Evolutionary conservation across 257 asterid genomes (phyloP).

Genomic region (Solanum pennellii): DNA sequence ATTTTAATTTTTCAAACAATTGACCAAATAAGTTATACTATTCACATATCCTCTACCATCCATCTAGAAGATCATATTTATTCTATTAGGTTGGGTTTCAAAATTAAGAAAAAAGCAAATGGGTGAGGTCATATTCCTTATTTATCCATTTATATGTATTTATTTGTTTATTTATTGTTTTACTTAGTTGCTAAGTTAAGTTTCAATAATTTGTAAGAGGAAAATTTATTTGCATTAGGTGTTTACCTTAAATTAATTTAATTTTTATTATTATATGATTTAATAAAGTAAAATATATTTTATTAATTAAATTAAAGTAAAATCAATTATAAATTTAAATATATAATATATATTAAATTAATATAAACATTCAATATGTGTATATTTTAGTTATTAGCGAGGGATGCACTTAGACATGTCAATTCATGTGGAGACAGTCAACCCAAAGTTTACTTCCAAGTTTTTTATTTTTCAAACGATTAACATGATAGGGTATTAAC

Average conservation of each 20-base stretch:
- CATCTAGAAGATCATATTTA: background rate
- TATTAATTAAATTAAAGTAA: too few species aligned
- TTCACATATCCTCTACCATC: background rate
- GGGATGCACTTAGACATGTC: background rate
- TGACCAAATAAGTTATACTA: too few species aligned
- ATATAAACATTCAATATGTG: too few species aligned
- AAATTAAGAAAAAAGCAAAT: background rate
- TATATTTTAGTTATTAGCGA: too few species aligned
- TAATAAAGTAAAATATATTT: too few species aligned
- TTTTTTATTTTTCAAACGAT: too few species aligned
- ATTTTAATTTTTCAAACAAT: background rate
- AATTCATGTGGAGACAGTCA: background rate
- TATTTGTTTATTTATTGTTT: background rate
- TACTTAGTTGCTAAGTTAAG: background rate
- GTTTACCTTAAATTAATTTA: too few species aligned
- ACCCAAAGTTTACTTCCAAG: background rate
- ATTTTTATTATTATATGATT: too few species aligned
- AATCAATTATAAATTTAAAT: too few species aligned
- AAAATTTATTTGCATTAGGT: rapidly evolving
- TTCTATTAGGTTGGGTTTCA: background rate
- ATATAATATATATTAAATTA: too few species aligned
- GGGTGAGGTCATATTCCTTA: background rate
- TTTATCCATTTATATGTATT: background rate
- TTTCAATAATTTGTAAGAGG: background rate
- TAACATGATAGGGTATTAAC: background rate